These are phyloP conservation scores for Alternaria postmessia DNA, from an alignment of 2,329 filamentous ascomycete species.

Conservation along the genomic window DNA sequence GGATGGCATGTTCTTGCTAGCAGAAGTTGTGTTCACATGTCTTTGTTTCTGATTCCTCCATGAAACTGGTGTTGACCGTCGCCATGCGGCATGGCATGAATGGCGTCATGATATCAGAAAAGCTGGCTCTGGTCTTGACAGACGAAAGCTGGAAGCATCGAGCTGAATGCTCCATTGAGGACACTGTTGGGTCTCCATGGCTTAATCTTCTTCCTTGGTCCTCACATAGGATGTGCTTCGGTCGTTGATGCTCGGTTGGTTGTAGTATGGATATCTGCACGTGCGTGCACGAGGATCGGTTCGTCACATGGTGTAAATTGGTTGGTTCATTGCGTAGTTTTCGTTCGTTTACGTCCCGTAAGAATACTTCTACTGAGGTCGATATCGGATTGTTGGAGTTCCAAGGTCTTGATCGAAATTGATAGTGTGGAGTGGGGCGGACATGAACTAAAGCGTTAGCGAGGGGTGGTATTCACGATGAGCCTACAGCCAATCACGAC, in stretches of 20 bases:
- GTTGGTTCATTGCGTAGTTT: background rate
- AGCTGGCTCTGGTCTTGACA: background rate
- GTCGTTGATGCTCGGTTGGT: background rate
- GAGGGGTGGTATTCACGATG: constrained; percentile 8
- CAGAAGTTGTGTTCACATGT: background rate
- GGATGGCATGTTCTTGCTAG: background rate
- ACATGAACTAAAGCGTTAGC: constrained; percentile 11
- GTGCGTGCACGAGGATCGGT: background rate
- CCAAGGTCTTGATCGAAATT: constrained; percentile 5
- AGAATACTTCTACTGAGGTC: background rate
- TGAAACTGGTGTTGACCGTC: background rate
- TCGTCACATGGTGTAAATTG: background rate
- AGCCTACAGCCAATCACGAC: constrained; percentile 3
- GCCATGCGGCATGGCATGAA: background rate
- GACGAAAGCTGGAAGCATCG: background rate
- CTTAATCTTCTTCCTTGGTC: background rate
- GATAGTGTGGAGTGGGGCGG: constrained; percentile 13
- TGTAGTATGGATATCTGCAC: background rate
- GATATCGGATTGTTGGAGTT: background rate
- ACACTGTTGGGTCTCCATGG: background rate
- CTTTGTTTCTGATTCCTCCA: background rate
- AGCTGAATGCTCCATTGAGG: background rate
- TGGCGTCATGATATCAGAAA: background rate
- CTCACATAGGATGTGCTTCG: background rate
- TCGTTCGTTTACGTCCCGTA: background rate